Conservation (phyloP, 78 protist genomes). For the Dictyostelium purpureum region DNA sequence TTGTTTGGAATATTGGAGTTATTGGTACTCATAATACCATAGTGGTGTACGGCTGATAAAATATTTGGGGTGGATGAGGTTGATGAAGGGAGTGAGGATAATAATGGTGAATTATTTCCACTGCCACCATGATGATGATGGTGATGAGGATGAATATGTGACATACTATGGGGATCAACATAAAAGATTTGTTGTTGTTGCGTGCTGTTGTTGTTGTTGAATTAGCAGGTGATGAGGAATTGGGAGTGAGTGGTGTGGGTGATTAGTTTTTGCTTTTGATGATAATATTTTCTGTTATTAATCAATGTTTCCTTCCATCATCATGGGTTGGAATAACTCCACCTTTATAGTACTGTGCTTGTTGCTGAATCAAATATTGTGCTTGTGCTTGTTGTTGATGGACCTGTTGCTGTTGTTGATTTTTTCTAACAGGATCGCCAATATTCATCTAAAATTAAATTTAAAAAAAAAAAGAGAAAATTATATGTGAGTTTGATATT, state of each 20-base stretch:
- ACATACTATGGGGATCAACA: too few relatives aligned
- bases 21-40: neutral
- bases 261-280: neutral
- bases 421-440: slow-evolving; percentile 63
- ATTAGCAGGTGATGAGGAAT: neutral
- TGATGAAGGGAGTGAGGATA: neutral
- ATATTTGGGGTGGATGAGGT: slow-evolving; percentile 17
- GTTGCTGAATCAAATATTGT: too few relatives aligned
- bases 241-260: neutral
- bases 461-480: neutral
- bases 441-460: slow-evolving; percentile 48
- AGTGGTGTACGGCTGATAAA: neutral
- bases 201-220: slow-evolving; percentile 9
- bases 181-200: too few relatives aligned
- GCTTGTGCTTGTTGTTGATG: neutral
- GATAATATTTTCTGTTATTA: too few relatives aligned
- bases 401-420: neutral
- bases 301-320: too few relatives aligned
- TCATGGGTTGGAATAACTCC: too few relatives aligned
- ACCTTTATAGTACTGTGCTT: neutral
- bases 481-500: too few relatives aligned
- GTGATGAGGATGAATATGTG: neutral
- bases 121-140: neutral
- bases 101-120: neutral
- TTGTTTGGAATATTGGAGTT: too few relatives aligned